Evolutionary conservation across 2,329 filamentous ascomycete genomes (phyloP).

Genomic region (Xylariomycetidae sp.): DNA sequence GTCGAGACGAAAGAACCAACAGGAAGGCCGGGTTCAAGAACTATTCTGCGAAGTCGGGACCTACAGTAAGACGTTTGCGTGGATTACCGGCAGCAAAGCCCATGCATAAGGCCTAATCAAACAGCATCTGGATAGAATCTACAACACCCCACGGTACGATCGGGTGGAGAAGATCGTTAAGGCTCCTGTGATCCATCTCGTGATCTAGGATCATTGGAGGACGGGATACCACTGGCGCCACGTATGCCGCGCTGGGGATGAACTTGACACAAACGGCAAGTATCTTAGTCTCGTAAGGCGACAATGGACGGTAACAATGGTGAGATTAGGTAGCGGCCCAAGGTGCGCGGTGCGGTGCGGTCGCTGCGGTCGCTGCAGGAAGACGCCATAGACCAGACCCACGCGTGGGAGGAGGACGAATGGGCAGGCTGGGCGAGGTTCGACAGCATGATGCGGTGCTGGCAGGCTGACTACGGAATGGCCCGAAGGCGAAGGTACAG

Average conservation of each 20-base stretch:
- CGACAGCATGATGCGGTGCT: slow-evolving; percentile 18
- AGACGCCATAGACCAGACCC: slow-evolving; percentile 15
- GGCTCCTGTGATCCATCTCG: slow-evolving; percentile 31
- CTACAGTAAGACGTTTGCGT: too few species aligned
- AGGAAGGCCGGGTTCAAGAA: too few species aligned
- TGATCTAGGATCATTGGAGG: slow-evolving; percentile 27
- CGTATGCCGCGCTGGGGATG: not conserved
- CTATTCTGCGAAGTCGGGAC: too few species aligned
- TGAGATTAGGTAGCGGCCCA: slow-evolving; percentile 18
- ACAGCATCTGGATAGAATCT: too few species aligned
- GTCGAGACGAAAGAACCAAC: too few species aligned
- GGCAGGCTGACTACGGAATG: slow-evolving; percentile 14
- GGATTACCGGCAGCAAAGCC: too few species aligned
- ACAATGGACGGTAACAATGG: slow-evolving; percentile 10
- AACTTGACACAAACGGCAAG: slow-evolving; percentile 4
- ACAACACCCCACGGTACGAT: too few species aligned
- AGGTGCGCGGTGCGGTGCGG: too few species aligned
- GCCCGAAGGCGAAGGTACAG: slow-evolving; percentile 9
- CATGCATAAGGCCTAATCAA: too few species aligned
- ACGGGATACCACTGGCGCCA: slow-evolving; percentile 24
- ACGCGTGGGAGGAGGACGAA: slow-evolving; percentile 11
- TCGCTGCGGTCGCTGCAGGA: slow-evolving; percentile 9
- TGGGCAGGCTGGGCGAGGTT: slow-evolving; percentile 12
- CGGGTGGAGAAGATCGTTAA: slow-evolving; percentile 22
- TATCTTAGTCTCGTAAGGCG: not conserved